Percentiles rank a stretch among this genome's conserved stretches.
These are phyloP conservation scores for Termitomyces heimii DNA, from an alignment of 768 basidiomycete species.

Conservation along the genomic window DNA sequence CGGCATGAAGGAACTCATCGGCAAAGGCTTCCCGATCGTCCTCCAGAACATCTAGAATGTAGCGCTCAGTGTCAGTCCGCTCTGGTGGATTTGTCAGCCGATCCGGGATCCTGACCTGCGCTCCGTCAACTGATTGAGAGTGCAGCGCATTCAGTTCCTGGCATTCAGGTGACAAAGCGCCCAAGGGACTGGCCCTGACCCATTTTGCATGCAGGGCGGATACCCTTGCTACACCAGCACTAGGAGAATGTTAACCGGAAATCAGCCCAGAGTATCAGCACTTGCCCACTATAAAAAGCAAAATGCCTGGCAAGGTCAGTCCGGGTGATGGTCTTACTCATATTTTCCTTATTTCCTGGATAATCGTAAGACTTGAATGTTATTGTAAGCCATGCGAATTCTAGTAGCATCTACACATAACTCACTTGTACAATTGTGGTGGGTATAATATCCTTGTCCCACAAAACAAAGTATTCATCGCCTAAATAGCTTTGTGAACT, in stretches of 20 bases:
- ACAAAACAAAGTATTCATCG: slow-evolving; percentile 64
- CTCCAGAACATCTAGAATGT: slow-evolving; percentile 48
- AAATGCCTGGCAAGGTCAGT: slow-evolving; percentile 61
- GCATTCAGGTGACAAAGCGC: slow-evolving; percentile 58
- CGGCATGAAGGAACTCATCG: slow-evolving; percentile 27
- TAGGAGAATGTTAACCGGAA: slow-evolving; percentile 15
- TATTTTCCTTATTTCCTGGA: slow-evolving; percentile 53
- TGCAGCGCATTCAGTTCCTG: slow-evolving; percentile 69
- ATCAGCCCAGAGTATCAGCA: not conserved
- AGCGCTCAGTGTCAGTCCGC: slow-evolving; percentile 28
- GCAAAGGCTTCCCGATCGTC: slow-evolving; percentile 41
- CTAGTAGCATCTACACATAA: not conserved
- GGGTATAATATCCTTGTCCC: slow-evolving; percentile 62
- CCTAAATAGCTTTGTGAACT: slow-evolving; percentile 24
- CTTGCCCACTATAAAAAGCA: slow-evolving; percentile 57
- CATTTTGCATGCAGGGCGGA: slow-evolving; percentile 55
- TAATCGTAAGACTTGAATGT: slow-evolving; percentile 55
- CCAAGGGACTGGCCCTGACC: slow-evolving; percentile 46
- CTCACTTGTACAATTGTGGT: slow-evolving; percentile 46
- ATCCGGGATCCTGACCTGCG: slow-evolving; percentile 52
- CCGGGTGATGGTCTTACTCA: slow-evolving; percentile 41
- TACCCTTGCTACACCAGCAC: slow-evolving; percentile 52
- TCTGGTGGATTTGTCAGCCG: slow-evolving; percentile 46
- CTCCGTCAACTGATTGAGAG: slow-evolving; percentile 66
- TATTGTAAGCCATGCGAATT: not conserved